phyloP scores from a whole-genome alignment of 1,284 basidiomycete genomes.

The Melampsora larici-populina region DNA sequence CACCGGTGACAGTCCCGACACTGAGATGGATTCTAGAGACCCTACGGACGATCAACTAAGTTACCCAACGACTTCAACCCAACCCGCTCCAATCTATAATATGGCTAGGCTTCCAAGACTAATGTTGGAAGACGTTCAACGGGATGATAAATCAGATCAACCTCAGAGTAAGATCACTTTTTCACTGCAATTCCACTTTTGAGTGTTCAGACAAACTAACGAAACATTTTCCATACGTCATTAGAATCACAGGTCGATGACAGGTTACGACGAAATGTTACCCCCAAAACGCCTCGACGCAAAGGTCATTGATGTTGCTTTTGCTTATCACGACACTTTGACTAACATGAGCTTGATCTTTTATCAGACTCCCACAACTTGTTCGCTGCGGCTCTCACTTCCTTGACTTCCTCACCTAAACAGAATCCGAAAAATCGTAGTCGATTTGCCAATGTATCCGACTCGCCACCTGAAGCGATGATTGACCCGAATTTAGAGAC shows the following conservation, averaged over 20 bases:
- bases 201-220: no score
- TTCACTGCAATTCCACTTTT: background rate
- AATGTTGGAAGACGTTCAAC: constrained; percentile 27
- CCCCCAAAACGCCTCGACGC: no score
- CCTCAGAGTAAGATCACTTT: background rate
- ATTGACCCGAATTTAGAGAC: constrained; percentile 36
- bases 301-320: no score
- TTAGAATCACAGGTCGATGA: no score
- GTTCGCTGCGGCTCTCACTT: background rate
- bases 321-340: no score
- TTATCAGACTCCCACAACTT: no score
- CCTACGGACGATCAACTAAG: constrained; percentile 8
- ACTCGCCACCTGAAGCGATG: background rate
- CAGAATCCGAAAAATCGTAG: background rate
- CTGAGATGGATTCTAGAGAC: constrained; percentile 17
- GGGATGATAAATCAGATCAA: background rate
- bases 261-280: no score
- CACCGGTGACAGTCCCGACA: constrained; percentile 3
- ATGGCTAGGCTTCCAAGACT: constrained; percentile 21
- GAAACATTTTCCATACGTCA: no score
- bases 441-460: background rate
- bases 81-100: constrained; percentile 14
- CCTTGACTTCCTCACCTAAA: constrained; percentile 1
- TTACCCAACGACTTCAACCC: constrained; percentile 17
- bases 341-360: no score